Evolutionary conservation across 306 rosid genomes (phyloP), one percentile per base, ranked within the genome.

Genomic region (Carpinus viminea): DNA sequence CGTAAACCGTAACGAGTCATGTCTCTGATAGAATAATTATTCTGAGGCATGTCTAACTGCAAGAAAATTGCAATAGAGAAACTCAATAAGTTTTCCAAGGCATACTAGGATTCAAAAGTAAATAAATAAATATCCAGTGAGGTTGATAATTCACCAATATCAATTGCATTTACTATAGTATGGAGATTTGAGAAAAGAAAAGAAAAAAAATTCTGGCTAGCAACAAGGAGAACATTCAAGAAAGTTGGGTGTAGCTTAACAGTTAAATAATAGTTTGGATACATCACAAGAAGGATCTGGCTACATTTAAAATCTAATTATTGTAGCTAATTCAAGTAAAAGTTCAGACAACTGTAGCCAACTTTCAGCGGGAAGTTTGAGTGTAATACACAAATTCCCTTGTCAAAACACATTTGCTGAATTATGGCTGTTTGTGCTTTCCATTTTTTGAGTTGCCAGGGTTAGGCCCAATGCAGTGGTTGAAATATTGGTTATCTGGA

Each of bases 1-100:
- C 91, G 93, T 48, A 81, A 84, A 83, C 98, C 98, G 74, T 89
- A 76, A 83, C 76, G 83, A 59, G 79, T 80, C 78, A 86, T 83
- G 75, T 90, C 86, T 81, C 72, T 84, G 41, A 83, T 77, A 48
- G 91, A 87, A 72, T 75, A 79, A 72, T 82, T 87, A 72, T 83
- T 89, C 84, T 86, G 93, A 78, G 93, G 91, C 78, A 85, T 82
- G 74, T 92, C 95, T 65, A 95, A 83, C 98, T 92, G 93, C 89
- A 86, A 87, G 66, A 62, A 52, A 34, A 55, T 74, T 41, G 62
- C 74, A 74, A 50, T 65, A 55, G 34, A 2, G 80, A 6, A 59
- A 59, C 34, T 20, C 34, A 21, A 21, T 7, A 13, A 28, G 47
- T 48, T 48, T 60, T 79, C 54, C 61, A 12, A 46, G 43, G 68